These are phyloP conservation scores for Simmondsia chinensis DNA, from an alignment of 148 eudicot genomes.

Conservation along the genomic window DNA sequence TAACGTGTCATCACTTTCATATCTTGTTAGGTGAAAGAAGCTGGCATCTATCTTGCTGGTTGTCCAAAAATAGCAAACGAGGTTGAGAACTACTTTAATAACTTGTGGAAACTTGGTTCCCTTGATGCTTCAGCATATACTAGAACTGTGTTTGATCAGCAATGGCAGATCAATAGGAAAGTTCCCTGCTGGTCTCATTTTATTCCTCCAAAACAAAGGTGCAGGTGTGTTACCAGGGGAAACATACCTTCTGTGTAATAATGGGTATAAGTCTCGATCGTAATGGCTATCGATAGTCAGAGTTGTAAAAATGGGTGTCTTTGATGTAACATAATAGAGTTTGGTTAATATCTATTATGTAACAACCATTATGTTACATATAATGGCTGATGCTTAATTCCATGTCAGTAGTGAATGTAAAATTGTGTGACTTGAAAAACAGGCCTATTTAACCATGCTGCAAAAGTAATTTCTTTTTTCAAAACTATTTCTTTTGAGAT, in stretches of 20 bases:
- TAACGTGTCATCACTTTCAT: constrained; percentile 1
- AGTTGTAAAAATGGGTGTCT: too few species aligned
- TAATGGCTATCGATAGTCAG: too few species aligned
- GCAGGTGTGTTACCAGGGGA: constrained; percentile 43
- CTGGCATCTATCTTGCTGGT: constrained; percentile 61
- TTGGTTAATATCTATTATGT: too few species aligned
- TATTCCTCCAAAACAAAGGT: constrained; percentile 39
- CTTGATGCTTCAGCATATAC: constrained; percentile 60
- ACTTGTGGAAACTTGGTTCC: constrained; percentile 71
- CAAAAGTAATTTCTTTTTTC: too few species aligned
- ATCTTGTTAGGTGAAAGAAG: constrained; percentile 70
- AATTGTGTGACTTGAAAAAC: too few species aligned
- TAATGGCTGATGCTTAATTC: too few species aligned
- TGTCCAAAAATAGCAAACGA: constrained; percentile 56
- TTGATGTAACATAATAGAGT: too few species aligned
- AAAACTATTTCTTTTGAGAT: too few species aligned
- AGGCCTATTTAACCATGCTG: too few species aligned
- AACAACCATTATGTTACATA: too few species aligned
- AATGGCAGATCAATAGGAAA: constrained; percentile 61
- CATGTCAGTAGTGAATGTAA: too few species aligned
- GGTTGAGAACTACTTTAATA: constrained; percentile 58
- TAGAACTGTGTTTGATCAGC: constrained; percentile 50
- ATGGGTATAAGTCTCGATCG: too few species aligned
- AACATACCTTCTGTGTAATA: constrained; percentile 2
- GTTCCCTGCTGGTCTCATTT: constrained; percentile 98